Percentiles rank a stretch among this genome's conserved stretches.
phyloP scores from a whole-genome alignment of 805 yeast species.

The Sporopachydermia lactativora region DNA sequence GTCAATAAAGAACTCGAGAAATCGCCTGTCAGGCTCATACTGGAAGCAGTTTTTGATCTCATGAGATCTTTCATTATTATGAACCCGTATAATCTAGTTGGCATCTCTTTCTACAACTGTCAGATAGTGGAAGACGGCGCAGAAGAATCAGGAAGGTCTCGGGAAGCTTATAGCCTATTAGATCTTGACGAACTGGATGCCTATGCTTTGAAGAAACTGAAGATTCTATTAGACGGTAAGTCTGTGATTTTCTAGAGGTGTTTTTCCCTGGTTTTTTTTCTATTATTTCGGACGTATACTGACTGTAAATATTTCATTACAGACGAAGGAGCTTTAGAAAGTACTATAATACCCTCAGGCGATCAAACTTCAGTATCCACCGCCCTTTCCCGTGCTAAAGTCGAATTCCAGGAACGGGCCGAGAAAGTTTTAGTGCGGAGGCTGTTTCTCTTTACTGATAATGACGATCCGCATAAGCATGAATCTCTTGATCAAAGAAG shows the following conservation, averaged over 20 bases:
- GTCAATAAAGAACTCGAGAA: slow-evolving; percentile 8
- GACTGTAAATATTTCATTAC: slow-evolving; percentile 19
- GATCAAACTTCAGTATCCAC: slow-evolving; percentile 21
- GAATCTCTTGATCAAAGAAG: slow-evolving; percentile 23
- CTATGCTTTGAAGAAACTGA: slow-evolving; percentile 8
- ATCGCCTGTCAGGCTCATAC: slow-evolving; percentile 13
- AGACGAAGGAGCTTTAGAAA: slow-evolving; percentile 13
- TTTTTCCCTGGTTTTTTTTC: too few species aligned
- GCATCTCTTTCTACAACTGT: slow-evolving; percentile 50
- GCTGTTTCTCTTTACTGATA: slow-evolving; percentile 60
- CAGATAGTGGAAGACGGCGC: slow-evolving; percentile 25
- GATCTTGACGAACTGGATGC: slow-evolving; percentile 11
- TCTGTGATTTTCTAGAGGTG: slow-evolving; percentile 8
- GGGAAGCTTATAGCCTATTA: slow-evolving; percentile 14
- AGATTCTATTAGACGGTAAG: slow-evolving; percentile 9
- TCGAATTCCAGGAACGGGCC: slow-evolving; percentile 33
- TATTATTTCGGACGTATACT: too few species aligned
- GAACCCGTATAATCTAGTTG: slow-evolving; percentile 58
- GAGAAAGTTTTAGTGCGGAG: slow-evolving; percentile 38
- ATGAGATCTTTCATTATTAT: slow-evolving; percentile 53
- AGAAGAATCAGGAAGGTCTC: slow-evolving; percentile 27
- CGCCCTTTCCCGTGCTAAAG: slow-evolving; percentile 37
- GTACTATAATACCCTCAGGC: slow-evolving; percentile 11
- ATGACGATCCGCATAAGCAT: slow-evolving; percentile 48
- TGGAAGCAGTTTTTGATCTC: slow-evolving; percentile 44